Evolutionary conservation across 2,329 filamentous ascomycete genomes (phyloP).

Genomic region (Ramichloridium luteum): DNA sequence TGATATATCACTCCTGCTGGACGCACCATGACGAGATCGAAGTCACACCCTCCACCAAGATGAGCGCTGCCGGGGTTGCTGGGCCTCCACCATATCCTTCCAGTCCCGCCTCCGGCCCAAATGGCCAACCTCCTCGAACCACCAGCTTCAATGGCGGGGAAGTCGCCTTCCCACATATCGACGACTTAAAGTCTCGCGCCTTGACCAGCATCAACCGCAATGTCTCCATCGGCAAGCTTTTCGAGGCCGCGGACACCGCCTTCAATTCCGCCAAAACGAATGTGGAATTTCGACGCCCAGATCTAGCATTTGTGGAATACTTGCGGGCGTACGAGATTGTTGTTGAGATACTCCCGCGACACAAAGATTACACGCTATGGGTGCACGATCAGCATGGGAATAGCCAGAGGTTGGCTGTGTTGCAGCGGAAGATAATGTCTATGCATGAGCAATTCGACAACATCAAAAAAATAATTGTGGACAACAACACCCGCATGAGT

Average conservation of each 20-base stretch:
- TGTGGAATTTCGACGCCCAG: conserved; percentile 52
- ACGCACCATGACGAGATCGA: too few species aligned
- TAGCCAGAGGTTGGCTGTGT: conserved; percentile 37
- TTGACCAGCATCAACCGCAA: conserved; percentile 21
- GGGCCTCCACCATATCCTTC: conserved; percentile 3
- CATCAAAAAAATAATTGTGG: conserved; percentile 40
- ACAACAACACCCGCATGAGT: conserved; percentile 45
- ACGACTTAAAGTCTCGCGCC: conserved; percentile 32
- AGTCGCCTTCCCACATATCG: conserved; percentile 27
- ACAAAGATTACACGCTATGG: conserved; percentile 60
- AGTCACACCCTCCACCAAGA: conserved; percentile 11
- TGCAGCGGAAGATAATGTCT: conserved; percentile 19
- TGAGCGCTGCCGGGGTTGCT: conserved; percentile 21
- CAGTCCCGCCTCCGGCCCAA: neutral
- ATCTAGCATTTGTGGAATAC: conserved; percentile 72
- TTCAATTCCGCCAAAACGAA: conserved; percentile 44
- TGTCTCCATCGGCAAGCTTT: conserved; percentile 23
- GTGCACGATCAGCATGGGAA: conserved; percentile 32
- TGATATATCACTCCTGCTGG: too few species aligned
- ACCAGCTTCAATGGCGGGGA: conserved; percentile 13
- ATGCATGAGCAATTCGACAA: conserved; percentile 32
- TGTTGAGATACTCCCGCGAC: conserved; percentile 61
- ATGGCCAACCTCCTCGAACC: conserved; percentile 3
- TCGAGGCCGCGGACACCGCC: conserved; percentile 30
- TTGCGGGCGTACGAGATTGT: conserved; percentile 70